Percentiles rank a stretch among this genome's conserved stretches.
phyloP scores from a whole-genome alignment of 306 rosid genomes.

The Rosa multiflora region DNA sequence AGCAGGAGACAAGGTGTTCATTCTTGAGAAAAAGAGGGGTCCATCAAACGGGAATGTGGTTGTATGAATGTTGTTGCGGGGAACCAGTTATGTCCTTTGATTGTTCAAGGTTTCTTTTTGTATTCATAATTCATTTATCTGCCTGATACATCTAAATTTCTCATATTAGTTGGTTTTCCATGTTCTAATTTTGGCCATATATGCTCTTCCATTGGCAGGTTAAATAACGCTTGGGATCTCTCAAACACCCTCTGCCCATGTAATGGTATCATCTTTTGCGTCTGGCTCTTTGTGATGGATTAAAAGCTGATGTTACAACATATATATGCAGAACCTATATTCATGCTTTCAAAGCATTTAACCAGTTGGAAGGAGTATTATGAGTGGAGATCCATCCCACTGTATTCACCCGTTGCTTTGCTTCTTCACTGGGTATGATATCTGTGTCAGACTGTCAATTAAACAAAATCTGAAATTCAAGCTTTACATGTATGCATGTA shows the following conservation, averaged over 20 bases:
- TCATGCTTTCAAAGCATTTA: conserved; percentile 43
- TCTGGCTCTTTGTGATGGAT: conserved; percentile 19
- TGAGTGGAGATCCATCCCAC: conserved; percentile 78
- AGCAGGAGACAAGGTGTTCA: conserved; percentile 70
- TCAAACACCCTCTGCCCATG: conserved; percentile 61
- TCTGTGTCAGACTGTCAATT: conserved; percentile 14
- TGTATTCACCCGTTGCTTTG: conserved; percentile 76
- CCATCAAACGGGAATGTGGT: conserved; percentile 84
- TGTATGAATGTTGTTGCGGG: conserved; percentile 69
- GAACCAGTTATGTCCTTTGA: conserved; percentile 44
- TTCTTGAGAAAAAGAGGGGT: conserved; percentile 65
- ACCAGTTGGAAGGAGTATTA: conserved; percentile 73
- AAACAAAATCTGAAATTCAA: not conserved
- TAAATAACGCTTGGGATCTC: conserved; percentile 64
- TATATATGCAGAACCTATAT: conserved; percentile 58
- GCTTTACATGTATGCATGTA: not conserved
- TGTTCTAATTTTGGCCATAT: conserved; percentile 10
- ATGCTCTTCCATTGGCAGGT: conserved; percentile 42
- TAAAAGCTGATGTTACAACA: conserved; percentile 13
- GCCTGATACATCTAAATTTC: conserved; percentile 7
- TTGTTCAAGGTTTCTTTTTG: conserved; percentile 45
- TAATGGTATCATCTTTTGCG: conserved; percentile 50
- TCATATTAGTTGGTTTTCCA: not conserved
- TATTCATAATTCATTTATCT: not conserved
- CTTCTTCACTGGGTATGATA: conserved; percentile 88